Evolutionary conservation across 164 flowering plant species (phyloP).

Genomic region (Pachysandra terminalis): DNA sequence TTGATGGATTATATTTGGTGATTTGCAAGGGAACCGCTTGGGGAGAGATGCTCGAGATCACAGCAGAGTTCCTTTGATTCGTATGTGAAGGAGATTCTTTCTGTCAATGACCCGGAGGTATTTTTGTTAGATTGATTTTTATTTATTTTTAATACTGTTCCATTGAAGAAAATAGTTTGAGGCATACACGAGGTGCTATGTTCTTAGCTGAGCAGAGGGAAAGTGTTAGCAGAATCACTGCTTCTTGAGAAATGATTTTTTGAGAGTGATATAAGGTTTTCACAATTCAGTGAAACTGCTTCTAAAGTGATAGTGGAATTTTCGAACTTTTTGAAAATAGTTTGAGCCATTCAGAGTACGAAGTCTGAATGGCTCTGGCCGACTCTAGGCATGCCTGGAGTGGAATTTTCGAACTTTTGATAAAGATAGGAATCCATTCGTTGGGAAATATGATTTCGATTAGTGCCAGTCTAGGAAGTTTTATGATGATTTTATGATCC

Average conservation of each 20-base stretch:
- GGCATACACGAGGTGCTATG: too few species aligned
- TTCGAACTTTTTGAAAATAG: too few species aligned
- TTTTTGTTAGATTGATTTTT: slow-evolving; percentile 1
- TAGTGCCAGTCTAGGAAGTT: neutral
- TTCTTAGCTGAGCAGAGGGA: too few species aligned
- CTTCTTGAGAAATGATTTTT: neutral
- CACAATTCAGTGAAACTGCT: too few species aligned
- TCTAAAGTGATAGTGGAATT: too few species aligned
- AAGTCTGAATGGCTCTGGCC: neutral
- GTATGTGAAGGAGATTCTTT: slow-evolving; percentile 38
- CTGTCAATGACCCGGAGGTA: slow-evolving; percentile 81
- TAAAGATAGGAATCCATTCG: neutral
- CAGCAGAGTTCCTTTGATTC: slow-evolving; percentile 17
- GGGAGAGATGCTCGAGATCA: slow-evolving; percentile 19
- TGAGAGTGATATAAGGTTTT: too few species aligned
- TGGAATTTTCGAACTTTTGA: neutral
- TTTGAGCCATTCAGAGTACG: too few species aligned
- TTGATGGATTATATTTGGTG: slow-evolving; percentile 9
- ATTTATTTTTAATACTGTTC: too few species aligned
- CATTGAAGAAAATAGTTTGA: too few species aligned
- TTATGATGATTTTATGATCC: too few species aligned
- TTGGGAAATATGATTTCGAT: neutral
- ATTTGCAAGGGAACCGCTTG: slow-evolving; percentile 32
- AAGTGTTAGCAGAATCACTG: neutral
- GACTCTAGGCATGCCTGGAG: neutral